Evolutionary conservation across 768 basidiomycete genomes (phyloP), one percentile per base, ranked within the genome.

Genomic region (Jaapia argillacea): DNA sequence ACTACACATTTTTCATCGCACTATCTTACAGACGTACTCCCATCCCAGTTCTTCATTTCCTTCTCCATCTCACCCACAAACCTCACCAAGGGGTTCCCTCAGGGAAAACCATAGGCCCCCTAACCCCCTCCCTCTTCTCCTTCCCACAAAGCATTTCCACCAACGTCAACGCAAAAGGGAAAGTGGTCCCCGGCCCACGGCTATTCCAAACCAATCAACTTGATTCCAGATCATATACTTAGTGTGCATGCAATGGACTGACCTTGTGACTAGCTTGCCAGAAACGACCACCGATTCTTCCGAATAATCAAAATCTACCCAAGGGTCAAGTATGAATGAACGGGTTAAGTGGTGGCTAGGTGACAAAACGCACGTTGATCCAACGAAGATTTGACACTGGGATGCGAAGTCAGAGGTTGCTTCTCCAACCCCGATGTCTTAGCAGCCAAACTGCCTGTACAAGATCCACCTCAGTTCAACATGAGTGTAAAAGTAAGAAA

Each of bases 401-500:
- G 86, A 52, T 90, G 86, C 13, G 87, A 90, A 2, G 87, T 90
- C 36, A 90, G 47, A 3, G 74, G 71, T 49, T 85, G 83, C 42
- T 54, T 69, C 0, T 75, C 70, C 4, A 89, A 68, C 6, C 66
- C 66, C 1, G 85, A 68, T 0, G 74, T 73, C 45, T 77, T 65
- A 0, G 87, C 87, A 22, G 75, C 72, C 26, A 87, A 65, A 38
- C 77, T 78, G n/a, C 85, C 85, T 86, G 50, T 41, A 45, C 35
- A 24, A 20, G 40, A 5, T 21, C 10, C 14, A n/a, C 22, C 4
- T 27, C 21, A n/a, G 42, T 27, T 2, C 35, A 14, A 13, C 22
- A 33, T n/a, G 3, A 10, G 10, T n/a, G 31, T 16, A n/a, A 24
- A 23, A 35, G 10, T 2, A 26, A 39, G 22, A 22, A 27, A 23